Percentiles rank a stretch among this genome's conserved stretches.
Conservation (phyloP, 768 basidiomycete genomes). For the Boletus coccyginus region DNA sequence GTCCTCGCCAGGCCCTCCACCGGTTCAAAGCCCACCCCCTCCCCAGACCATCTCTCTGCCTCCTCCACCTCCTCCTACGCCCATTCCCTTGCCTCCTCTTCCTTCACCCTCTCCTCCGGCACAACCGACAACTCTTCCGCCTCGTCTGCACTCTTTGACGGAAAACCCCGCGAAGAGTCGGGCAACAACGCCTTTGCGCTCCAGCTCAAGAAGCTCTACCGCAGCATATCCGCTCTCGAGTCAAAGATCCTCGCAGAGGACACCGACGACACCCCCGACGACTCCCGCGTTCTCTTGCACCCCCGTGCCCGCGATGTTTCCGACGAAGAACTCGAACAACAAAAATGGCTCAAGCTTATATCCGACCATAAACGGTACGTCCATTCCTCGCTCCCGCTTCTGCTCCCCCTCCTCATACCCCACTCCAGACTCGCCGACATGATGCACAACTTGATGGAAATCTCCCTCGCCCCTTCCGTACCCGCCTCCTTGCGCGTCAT, state of each 20-base stretch:
- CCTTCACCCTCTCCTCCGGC: constrained; percentile 68
- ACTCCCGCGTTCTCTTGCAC: constrained; percentile 35
- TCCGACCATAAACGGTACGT: constrained; percentile 82
- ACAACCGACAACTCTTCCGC: constrained; percentile 75
- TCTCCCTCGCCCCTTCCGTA: constrained; percentile 82
- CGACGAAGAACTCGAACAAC: constrained; percentile 63
- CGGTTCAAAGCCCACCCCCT: constrained; percentile 43
- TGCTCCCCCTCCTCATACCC: neutral
- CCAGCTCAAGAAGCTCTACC: constrained; percentile 81
- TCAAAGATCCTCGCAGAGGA: constrained; percentile 66
- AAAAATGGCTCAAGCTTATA: constrained; percentile 72
- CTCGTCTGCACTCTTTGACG: constrained; percentile 68
- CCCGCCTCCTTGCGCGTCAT: constrained; percentile 88
- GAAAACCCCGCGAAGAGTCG: constrained; percentile 49
- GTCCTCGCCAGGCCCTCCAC: constrained; percentile 51
- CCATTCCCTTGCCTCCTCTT: constrained; percentile 63
- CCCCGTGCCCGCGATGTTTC: constrained; percentile 30
- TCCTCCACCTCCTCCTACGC: constrained; percentile 76
- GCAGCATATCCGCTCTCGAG: constrained; percentile 79
- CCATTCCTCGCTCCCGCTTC: neutral
- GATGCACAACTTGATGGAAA: constrained; percentile 83
- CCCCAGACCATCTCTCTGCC: constrained; percentile 69
- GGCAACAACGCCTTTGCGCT: constrained; percentile 65
- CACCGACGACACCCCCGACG: constrained; percentile 49
- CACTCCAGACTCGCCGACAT: constrained; percentile 77